Base-by-base conservation (phyloP, 768 basidiomycete species). In the Agaricus bisporus region DNA sequence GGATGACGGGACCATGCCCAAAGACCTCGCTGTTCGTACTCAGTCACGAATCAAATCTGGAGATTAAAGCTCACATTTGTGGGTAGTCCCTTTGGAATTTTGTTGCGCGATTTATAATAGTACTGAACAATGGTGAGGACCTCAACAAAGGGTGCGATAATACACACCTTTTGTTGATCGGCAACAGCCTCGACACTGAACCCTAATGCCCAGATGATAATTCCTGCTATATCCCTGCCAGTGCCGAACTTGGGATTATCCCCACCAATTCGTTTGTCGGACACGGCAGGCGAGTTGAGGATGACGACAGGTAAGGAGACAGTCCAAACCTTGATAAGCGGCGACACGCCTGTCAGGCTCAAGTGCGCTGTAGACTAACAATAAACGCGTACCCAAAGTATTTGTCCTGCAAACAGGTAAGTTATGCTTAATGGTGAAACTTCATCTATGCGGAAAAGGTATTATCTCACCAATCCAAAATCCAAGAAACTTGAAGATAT, bases 401-500 rank as follows among this genome's bases (percentile, higher is more conserved):
- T 38, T 39, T 48, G 48, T 22, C 42, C 43, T 52, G n/a, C 18
- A 36, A 10, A 45, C 20, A 11, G 35, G 14, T 25, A n/a, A 17
- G 14, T 36, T n/a, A 11, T 17, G 5, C n/a, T 15, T 8, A 26
- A 5, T 22, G 7, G 25, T 7, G 20, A 11, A n/a, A 10, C 22
- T 22, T 22, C 25, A 41, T 10, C 20, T 32, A 39, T 22, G 17
- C 22, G 15, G 36, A 25, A 11, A 14, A 14, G 2, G 25, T 36
- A 25, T 8, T 3, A 15, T 20, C 35, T 45, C 17, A 52, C 43
- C 43, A 32, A 44, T 35, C 26, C 41, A 61, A 70, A 11, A 45
- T 74, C 79, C 79, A 6, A 82, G 66, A 60, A 86, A 86, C 59
- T 80, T 82, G 70, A 80, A 79, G 65, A 86, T 86, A 64, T 81